A percentile compares a stretch with the other conserved stretches of the same genome.
phyloP scores from a whole-genome alignment of 1,284 basidiomycete genomes.

The Rhodotorula sp. region DNA sequence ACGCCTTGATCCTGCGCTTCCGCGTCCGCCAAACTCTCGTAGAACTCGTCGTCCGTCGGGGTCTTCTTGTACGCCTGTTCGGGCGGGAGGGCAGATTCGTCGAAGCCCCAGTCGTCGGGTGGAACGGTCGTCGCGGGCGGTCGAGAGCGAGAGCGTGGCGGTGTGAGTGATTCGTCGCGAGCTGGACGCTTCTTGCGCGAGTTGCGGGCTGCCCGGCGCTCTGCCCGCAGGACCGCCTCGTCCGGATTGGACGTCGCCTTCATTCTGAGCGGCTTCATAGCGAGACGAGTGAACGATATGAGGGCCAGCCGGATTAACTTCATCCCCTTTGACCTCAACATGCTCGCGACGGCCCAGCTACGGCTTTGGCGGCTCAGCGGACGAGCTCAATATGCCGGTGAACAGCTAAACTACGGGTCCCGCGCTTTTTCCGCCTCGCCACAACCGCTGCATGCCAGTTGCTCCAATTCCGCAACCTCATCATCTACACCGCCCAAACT shows the following conservation, averaged over 20 bases:
- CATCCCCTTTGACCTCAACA: neutral
- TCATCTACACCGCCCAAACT: slow-evolving; percentile 48
- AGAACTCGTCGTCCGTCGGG: slow-evolving; percentile 22
- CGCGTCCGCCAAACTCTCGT: slow-evolving; percentile 17
- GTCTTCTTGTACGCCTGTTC: slow-evolving; percentile 29
- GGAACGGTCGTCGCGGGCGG: too few relatives aligned
- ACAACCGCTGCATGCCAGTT: neutral
- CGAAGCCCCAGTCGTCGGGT: slow-evolving; percentile 15
- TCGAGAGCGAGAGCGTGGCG: slow-evolving; percentile 15
- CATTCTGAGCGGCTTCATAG: slow-evolving; percentile 31
- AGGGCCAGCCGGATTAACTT: neutral
- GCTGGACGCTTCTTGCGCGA: slow-evolving; percentile 2
- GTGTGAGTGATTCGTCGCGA: slow-evolving; percentile 29
- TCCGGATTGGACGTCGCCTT: slow-evolving; percentile 23
- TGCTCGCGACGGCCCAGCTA: too few relatives aligned
- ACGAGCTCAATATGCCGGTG: neutral
- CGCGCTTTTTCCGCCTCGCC: neutral
- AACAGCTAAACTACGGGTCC: too few relatives aligned
- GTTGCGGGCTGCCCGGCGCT: slow-evolving; percentile 8
- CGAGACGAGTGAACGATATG: neutral
- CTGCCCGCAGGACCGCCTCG: slow-evolving; percentile 26
- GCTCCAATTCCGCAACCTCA: neutral
- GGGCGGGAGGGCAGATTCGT: slow-evolving; percentile 30
- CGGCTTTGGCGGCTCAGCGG: neutral
- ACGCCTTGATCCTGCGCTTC: slow-evolving; percentile 18